These are phyloP conservation scores for Cordyceps tenuipes DNA, from an alignment of 2,329 filamentous ascomycete species.

Conservation along the genomic window DNA sequence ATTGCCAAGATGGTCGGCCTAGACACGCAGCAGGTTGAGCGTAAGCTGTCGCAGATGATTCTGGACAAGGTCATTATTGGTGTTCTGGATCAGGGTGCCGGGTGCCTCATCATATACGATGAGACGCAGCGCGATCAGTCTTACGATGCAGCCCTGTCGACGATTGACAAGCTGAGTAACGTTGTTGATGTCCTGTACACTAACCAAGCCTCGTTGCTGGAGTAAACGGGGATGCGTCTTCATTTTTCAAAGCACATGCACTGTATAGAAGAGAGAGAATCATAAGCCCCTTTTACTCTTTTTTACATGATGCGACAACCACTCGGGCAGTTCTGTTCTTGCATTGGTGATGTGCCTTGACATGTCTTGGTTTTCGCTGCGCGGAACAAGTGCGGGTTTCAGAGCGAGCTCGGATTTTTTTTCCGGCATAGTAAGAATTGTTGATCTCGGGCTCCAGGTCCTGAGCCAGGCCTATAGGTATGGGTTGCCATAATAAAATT, in stretches of 20 bases:
- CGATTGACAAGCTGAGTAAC: constrained; percentile 93
- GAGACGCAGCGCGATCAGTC: constrained; percentile 88
- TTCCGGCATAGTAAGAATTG: too few species aligned
- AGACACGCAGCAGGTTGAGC: constrained; percentile 92
- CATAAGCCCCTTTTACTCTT: background rate
- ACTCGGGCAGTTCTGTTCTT: background rate
- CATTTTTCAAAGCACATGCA: background rate
- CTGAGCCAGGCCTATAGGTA: too few species aligned
- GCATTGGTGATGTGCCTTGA: background rate
- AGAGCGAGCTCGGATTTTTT: too few species aligned
- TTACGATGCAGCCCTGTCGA: constrained; percentile 88
- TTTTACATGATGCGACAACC: background rate
- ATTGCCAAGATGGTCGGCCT: constrained; percentile 96
- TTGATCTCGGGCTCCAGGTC: too few species aligned
- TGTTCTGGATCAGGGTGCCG: constrained; percentile 93
- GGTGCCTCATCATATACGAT: constrained; percentile 93
- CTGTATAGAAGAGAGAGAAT: constrained; percentile 3
- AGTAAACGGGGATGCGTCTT: constrained; percentile 40
- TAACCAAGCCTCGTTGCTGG: constrained; percentile 91
- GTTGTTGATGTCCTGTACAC: constrained; percentile 97
- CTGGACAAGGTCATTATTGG: constrained; percentile 98
- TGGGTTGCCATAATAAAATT: background rate
- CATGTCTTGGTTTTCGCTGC: too few species aligned
- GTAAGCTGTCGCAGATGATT: constrained; percentile 99
- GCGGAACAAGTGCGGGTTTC: too few species aligned